These are phyloP conservation scores for Tricholoma matsutake DNA, from an alignment of 768 basidiomycete species.

Conservation along the genomic window DNA sequence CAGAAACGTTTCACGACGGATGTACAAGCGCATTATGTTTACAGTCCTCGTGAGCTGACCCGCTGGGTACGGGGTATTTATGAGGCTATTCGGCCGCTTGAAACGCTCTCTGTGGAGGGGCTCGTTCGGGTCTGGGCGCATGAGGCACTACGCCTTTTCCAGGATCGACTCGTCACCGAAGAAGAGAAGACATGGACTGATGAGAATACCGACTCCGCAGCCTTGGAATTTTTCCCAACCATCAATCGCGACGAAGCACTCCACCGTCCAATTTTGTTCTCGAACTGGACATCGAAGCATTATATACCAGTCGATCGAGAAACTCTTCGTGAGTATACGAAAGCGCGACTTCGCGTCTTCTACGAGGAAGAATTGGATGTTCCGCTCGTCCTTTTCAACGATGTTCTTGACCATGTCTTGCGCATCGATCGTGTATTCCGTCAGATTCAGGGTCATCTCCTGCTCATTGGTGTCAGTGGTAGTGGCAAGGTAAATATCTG, in stretches of 20 bases:
- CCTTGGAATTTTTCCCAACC: constrained; percentile 90
- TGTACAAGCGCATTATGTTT: constrained; percentile 97
- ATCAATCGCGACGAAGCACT: constrained; percentile 87
- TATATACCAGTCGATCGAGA: constrained; percentile 96
- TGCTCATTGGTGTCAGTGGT: constrained; percentile 97
- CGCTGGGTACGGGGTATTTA: constrained; percentile 97
- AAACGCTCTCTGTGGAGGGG: constrained; percentile 91
- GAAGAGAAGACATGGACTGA: constrained; percentile 96
- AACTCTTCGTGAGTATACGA: constrained; percentile 90
- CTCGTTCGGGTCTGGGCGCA: constrained; percentile 98
- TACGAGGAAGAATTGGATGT: constrained; percentile 99
- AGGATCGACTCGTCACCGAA: constrained; percentile 92
- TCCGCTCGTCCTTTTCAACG: constrained; percentile 96
- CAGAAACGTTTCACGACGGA: constrained; percentile 95
- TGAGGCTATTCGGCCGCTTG: constrained; percentile 92
- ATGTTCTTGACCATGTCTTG: constrained; percentile 96
- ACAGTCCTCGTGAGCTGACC: constrained; percentile 97
- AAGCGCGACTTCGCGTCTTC: constrained; percentile 95
- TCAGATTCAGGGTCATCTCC: constrained; percentile 93
- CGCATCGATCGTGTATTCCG: constrained; percentile 99
- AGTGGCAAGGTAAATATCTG: constrained; percentile 81
- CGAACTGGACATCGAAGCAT: constrained; percentile 98
- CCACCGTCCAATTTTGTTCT: constrained; percentile 88
- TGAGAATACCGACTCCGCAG: constrained; percentile 80
- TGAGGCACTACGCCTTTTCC: constrained; percentile 95